A percentile compares a stretch with the other conserved stretches of the same genome.
phyloP scores from a whole-genome alignment of 1,284 basidiomycete species.

The Ceratorhiza oryzae-sativae region DNA sequence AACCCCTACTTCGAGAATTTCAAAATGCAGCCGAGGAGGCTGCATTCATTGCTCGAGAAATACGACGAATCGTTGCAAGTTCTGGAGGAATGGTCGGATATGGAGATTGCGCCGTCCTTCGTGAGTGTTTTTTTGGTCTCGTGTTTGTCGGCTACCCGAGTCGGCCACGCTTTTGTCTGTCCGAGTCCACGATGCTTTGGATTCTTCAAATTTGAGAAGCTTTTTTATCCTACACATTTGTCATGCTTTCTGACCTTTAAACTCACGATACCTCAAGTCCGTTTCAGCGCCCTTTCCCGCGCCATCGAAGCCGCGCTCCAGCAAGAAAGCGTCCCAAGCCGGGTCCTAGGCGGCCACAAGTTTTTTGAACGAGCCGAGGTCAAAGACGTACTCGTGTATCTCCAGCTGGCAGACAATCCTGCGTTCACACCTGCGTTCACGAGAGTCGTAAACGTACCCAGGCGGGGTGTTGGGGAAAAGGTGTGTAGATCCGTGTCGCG shows the following conservation, averaged over 20 bases:
- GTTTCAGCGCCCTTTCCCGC: conserved; percentile 85
- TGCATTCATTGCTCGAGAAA: conserved; percentile 77
- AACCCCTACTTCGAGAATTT: conserved; percentile 61
- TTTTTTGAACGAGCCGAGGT: conserved; percentile 90
- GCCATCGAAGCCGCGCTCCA: conserved; percentile 80
- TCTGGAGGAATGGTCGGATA: conserved; percentile 76
- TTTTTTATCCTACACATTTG: conserved; percentile 28
- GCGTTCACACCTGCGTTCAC: conserved; percentile 77
- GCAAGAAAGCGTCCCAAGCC: conserved; percentile 76
- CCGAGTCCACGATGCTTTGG: no score
- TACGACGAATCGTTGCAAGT: conserved; percentile 77
- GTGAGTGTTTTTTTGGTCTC: conserved; percentile 55
- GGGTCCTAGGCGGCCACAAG: conserved; percentile 81
- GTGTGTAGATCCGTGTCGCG: conserved; percentile 51
- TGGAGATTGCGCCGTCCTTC: conserved; percentile 83
- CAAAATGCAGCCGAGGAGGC: conserved; percentile 63
- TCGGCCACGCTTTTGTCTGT: no score
- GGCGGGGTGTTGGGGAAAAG: conserved; percentile 82
- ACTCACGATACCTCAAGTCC: conserved; percentile 58
- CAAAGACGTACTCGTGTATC: conserved; percentile 87
- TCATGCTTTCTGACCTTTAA: not conserved
- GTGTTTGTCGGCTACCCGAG: not conserved
- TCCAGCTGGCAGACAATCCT: conserved; percentile 86
- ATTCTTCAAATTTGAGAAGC: conserved; percentile 43
- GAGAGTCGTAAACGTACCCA: conserved; percentile 76